phyloP scores from a whole-genome alignment of 2,329 filamentous ascomycete species.

The Fusarium sp. region DNA sequence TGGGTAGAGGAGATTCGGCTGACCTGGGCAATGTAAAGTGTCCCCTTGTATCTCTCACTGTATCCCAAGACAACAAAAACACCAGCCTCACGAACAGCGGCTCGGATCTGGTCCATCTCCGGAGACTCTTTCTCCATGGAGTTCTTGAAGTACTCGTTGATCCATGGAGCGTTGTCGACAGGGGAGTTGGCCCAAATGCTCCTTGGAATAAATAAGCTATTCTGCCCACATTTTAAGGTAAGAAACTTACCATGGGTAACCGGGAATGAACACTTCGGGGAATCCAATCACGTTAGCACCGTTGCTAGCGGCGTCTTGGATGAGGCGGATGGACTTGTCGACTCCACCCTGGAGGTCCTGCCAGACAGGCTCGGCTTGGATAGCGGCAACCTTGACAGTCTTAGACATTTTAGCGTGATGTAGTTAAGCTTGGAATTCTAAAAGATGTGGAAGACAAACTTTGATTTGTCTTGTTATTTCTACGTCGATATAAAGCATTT shows the following conservation, averaged over 20 bases:
- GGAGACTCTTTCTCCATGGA: constrained; percentile 53
- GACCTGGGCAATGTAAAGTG: constrained; percentile 55
- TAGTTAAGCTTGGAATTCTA: too few relatives aligned
- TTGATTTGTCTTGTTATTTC: neutral
- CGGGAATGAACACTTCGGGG: constrained; percentile 64
- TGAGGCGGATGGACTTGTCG: constrained; percentile 30
- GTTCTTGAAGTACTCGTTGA: constrained; percentile 51
- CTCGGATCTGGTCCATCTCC: constrained; percentile 57
- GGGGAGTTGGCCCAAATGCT: constrained; percentile 46
- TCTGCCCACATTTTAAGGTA: neutral
- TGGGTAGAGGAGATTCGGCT: too few relatives aligned
- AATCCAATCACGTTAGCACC: constrained; percentile 66
- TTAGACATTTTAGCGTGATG: constrained; percentile 1
- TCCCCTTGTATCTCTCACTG: constrained; percentile 52
- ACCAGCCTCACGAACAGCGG: constrained; percentile 58
- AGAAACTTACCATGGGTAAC: constrained; percentile 36
- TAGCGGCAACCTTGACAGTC: constrained; percentile 40
- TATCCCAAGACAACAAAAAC: constrained; percentile 58
- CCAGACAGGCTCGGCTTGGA: constrained; percentile 39
- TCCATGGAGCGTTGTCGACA: constrained; percentile 50
- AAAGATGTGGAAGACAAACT: fast-evolving
- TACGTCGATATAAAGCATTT: neutral
- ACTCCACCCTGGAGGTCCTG: constrained; percentile 31
- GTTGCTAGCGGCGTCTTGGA: constrained; percentile 45
- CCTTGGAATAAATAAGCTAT: constrained; percentile 2